These are phyloP conservation scores for Ophiobolus disseminans DNA, from an alignment of 2,329 filamentous ascomycete species.

Conservation along the genomic window DNA sequence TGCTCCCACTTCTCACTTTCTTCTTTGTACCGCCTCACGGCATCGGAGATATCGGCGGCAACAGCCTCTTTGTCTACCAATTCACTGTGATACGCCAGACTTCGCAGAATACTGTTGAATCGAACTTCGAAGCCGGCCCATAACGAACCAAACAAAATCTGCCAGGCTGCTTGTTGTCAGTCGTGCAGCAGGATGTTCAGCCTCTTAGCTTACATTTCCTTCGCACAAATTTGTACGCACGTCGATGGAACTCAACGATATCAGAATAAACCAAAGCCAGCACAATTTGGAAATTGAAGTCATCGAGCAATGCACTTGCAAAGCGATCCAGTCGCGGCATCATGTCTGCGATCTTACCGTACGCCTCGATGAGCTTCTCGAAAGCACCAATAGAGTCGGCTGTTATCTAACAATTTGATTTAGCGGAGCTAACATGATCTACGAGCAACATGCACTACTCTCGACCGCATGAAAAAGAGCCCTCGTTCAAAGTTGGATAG, in stretches of 20 bases:
- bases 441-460: no score
- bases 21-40: conserved; percentile 16
- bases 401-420: conserved; percentile 15
- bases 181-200: neutral
- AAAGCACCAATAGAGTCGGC: conserved; percentile 50
- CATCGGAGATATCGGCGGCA: conserved; percentile 25
- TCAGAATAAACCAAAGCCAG: conserved; percentile 56
- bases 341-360: conserved; percentile 49
- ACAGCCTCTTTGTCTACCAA: conserved; percentile 34
- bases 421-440: no score
- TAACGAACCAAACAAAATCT: conserved; percentile 28
- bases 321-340: conserved; percentile 51
- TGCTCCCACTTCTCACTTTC: conserved; percentile 20
- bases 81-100: conserved; percentile 26
- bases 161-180: conserved; percentile 26
- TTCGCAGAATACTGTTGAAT: conserved; percentile 27
- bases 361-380: conserved; percentile 52
- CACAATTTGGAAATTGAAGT: conserved; percentile 49
- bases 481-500: no score
- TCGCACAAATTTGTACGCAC: conserved; percentile 57
- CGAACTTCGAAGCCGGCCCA: conserved; percentile 32
- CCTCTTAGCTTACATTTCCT: conserved; percentile 33
- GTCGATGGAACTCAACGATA: conserved; percentile 56
- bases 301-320: conserved; percentile 27
- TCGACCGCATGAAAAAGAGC: no score